These are phyloP conservation scores for Calonectria hawksworthii DNA, from an alignment of 2,329 filamentous ascomycete species.

Conservation along the genomic window DNA sequence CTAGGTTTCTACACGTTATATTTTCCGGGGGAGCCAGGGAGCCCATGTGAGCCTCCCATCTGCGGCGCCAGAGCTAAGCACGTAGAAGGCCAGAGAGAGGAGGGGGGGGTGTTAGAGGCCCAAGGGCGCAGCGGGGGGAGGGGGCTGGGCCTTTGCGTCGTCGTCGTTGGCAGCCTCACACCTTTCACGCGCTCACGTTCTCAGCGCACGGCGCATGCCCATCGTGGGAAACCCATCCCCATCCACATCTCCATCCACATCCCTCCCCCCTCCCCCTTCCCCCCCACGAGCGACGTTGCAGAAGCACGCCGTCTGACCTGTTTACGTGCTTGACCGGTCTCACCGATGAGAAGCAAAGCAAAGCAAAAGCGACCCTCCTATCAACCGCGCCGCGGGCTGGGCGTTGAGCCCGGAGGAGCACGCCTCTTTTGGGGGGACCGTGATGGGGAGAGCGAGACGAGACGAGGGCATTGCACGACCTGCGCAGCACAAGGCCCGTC, in stretches of 20 bases:
- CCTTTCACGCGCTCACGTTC: background rate
- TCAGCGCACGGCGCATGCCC: background rate
- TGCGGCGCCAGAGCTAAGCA: background rate
- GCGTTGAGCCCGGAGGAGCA: background rate
- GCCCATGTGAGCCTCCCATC: background rate
- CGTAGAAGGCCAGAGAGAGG: background rate
- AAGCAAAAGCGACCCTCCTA: background rate
- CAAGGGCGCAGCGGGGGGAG: background rate
- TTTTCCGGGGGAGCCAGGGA: background rate
- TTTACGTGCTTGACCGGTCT: background rate
- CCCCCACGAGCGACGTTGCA: background rate
- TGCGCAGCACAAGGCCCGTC: background rate
- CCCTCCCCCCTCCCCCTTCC: background rate
- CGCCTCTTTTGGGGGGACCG: background rate
- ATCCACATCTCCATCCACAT: background rate
- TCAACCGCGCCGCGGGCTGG: background rate
- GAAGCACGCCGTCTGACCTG: background rate
- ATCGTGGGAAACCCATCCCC: background rate
- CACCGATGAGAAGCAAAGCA: slow-evolving; percentile 9
- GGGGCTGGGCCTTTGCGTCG: background rate
- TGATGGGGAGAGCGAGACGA: background rate
- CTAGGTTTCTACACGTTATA: background rate
- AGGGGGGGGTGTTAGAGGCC: background rate
- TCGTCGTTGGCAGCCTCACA: background rate
- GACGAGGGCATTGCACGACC: background rate